phyloP scores from a whole-genome alignment of 305 asterid species.

The Euphrasia arctica region DNA sequence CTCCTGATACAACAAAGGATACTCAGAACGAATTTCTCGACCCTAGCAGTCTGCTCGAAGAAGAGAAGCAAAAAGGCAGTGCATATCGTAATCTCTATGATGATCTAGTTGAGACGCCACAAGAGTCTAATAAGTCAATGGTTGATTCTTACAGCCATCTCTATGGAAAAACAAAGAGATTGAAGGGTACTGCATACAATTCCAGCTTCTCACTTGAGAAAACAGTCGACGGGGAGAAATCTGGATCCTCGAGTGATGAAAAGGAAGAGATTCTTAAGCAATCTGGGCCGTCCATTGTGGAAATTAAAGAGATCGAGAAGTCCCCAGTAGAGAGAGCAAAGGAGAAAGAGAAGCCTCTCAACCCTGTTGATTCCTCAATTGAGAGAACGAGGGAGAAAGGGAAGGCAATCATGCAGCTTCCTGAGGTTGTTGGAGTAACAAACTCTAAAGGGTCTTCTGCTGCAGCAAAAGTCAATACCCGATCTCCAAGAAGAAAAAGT shows the following conservation, averaged over 20 bases:
- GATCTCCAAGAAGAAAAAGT: conserved; percentile 32
- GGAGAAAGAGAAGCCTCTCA: conserved; percentile 1
- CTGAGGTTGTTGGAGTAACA: conserved; percentile 23
- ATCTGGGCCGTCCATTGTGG: neutral
- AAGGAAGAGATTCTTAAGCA: neutral
- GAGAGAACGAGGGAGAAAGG: conserved; percentile 36
- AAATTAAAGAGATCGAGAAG: neutral
- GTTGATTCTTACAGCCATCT: conserved; percentile 24
- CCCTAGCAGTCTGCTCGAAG: conserved; percentile 30
- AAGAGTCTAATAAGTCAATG: conserved; percentile 28
- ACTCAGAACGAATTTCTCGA: conserved; percentile 21
- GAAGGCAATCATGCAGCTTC: conserved; percentile 27
- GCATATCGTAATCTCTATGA: conserved; percentile 25
- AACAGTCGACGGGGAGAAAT: neutral
- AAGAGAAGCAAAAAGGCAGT: conserved; percentile 28
- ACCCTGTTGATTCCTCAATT: conserved; percentile 8
- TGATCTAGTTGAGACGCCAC: conserved; percentile 23
- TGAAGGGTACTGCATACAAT: conserved; percentile 25
- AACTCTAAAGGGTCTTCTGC: conserved; percentile 31
- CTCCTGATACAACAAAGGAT: conserved; percentile 25
- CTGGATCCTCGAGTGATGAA: neutral
- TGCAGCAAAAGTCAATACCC: conserved; percentile 23
- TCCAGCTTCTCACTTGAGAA: neutral
- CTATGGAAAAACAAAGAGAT: conserved; percentile 29
- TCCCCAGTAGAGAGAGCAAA: neutral